These are phyloP conservation scores for Nephelium lappaceum DNA, from an alignment of 345 rosid genomes.

Conservation along the genomic window DNA sequence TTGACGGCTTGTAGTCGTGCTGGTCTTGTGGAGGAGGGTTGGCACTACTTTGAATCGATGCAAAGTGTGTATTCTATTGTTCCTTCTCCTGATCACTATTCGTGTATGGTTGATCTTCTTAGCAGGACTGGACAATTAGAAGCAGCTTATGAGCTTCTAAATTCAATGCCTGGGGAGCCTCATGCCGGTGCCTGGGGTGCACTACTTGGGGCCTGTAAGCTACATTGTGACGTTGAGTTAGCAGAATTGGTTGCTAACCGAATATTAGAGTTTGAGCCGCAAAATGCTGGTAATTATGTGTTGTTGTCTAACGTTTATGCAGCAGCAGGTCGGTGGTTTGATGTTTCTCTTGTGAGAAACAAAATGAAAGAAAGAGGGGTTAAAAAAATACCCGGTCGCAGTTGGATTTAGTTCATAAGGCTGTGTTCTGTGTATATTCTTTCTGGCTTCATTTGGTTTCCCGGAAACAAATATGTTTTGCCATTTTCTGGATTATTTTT, in stretches of 20 bases:
- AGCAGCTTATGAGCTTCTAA: slow-evolving; percentile 57
- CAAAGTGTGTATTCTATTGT: slow-evolving; percentile 41
- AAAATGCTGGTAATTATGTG: slow-evolving; percentile 62
- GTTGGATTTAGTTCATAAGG: slow-evolving; percentile 36
- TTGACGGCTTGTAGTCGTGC: slow-evolving; percentile 63
- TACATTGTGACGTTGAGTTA: slow-evolving; percentile 53
- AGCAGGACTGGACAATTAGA: slow-evolving; percentile 57
- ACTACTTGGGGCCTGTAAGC: slow-evolving; percentile 64
- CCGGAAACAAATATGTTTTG: background rate
- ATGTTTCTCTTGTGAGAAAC: slow-evolving; percentile 56
- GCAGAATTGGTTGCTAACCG: slow-evolving; percentile 52
- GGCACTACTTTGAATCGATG: slow-evolving; percentile 55
- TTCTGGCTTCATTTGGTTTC: background rate
- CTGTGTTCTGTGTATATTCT: background rate
- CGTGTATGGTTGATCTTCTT: slow-evolving; percentile 73
- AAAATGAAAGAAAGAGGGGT: slow-evolving; percentile 66
- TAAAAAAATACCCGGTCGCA: slow-evolving; percentile 57
- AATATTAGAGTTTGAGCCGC: slow-evolving; percentile 64
- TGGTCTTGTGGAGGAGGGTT: slow-evolving; percentile 61
- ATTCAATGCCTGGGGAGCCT: slow-evolving; percentile 58
- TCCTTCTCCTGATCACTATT: slow-evolving; percentile 64
- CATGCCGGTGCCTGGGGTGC: slow-evolving; percentile 73
- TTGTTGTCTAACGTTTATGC: slow-evolving; percentile 74
- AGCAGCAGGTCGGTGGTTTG: slow-evolving; percentile 62
- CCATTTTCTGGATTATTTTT: background rate